These are phyloP conservation scores for Kodamaea fungicola DNA, from an alignment of 1,139 yeast species.

Conservation along the genomic window DNA sequence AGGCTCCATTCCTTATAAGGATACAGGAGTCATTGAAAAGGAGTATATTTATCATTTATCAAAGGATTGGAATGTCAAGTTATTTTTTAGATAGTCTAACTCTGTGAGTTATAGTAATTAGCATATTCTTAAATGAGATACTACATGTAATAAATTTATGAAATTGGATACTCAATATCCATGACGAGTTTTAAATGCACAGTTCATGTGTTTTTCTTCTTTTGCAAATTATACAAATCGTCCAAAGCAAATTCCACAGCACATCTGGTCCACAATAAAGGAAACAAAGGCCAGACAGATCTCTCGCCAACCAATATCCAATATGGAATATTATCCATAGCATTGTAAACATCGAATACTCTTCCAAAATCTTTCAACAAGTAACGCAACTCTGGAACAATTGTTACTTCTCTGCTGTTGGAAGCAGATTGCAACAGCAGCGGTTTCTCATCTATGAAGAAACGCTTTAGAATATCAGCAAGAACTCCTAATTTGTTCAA, in stretches of 20 bases:
- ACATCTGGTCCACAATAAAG: conserved; percentile 83
- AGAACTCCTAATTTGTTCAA: conserved; percentile 76
- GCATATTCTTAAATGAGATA: too few species aligned
- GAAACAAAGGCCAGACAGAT: conserved; percentile 90
- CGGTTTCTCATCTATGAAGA: conserved; percentile 88
- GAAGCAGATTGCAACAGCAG: conserved; percentile 55
- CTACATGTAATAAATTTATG: too few species aligned
- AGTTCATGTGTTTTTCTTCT: conserved; percentile 21
- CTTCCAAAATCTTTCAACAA: conserved; percentile 65
- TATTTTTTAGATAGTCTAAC: conserved; percentile 36
- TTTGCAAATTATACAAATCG: conserved; percentile 58
- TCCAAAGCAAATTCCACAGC: conserved; percentile 88
- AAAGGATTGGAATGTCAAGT: conserved; percentile 49
- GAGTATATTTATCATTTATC: conserved; percentile 63
- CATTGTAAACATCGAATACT: conserved; percentile 70
- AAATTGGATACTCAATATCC: too few species aligned
- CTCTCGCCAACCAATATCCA: conserved; percentile 92
- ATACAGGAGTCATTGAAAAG: conserved; percentile 44
- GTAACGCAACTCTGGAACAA: conserved; percentile 82
- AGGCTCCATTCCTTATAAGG: conserved; percentile 33
- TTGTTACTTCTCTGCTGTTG: conserved; percentile 66
- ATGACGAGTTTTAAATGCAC: too few species aligned
- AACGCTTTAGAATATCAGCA: conserved; percentile 65
- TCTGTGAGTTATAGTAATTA: neutral
- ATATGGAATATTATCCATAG: conserved; percentile 72